These are phyloP conservation scores for Trametes coccinea DNA, from an alignment of 768 basidiomycete species.

Conservation along the genomic window DNA sequence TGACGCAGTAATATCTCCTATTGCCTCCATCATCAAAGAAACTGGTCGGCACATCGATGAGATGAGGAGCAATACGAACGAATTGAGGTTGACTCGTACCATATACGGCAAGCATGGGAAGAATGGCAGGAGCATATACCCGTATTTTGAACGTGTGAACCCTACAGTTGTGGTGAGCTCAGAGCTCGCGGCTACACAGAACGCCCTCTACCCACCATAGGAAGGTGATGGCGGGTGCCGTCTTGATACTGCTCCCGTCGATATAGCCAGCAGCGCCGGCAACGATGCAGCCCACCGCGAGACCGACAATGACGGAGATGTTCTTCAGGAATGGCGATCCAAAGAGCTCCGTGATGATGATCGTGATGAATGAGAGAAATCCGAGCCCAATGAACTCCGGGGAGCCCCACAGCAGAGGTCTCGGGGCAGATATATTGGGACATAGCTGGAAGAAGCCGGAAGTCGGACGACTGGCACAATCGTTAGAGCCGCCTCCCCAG, in stretches of 20 bases:
- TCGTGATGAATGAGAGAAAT: conserved; percentile 76
- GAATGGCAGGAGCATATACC: conserved; percentile 70
- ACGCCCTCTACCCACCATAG: conserved; percentile 50
- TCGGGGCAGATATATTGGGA: conserved; percentile 68
- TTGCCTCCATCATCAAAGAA: conserved; percentile 79
- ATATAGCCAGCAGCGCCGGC: conserved; percentile 81
- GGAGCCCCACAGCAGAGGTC: conserved; percentile 77
- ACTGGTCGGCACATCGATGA: conserved; percentile 39
- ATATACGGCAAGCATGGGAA: conserved; percentile 64
- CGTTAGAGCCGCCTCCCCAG: conserved; percentile 85
- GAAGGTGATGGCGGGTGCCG: conserved; percentile 79
- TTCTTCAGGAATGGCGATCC: conserved; percentile 87
- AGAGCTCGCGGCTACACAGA: background rate
- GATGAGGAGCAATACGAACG: background rate
- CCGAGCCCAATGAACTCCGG: conserved; percentile 86
- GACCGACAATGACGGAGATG: conserved; percentile 71
- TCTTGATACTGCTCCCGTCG: conserved; percentile 59
- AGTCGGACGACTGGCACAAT: conserved; percentile 59
- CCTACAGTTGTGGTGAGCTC: conserved; percentile 36
- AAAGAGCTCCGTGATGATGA: conserved; percentile 78
- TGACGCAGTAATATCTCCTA: conserved; percentile 82
- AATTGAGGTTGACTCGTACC: conserved; percentile 29
- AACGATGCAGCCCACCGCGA: conserved; percentile 78
- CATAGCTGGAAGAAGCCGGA: conserved; percentile 72
- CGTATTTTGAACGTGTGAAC: conserved; percentile 75